Evolutionary conservation across 1,284 basidiomycete species (phyloP), one percentile per base, ranked within the genome.

Genomic region (Leccinum angustisporum): DNA sequence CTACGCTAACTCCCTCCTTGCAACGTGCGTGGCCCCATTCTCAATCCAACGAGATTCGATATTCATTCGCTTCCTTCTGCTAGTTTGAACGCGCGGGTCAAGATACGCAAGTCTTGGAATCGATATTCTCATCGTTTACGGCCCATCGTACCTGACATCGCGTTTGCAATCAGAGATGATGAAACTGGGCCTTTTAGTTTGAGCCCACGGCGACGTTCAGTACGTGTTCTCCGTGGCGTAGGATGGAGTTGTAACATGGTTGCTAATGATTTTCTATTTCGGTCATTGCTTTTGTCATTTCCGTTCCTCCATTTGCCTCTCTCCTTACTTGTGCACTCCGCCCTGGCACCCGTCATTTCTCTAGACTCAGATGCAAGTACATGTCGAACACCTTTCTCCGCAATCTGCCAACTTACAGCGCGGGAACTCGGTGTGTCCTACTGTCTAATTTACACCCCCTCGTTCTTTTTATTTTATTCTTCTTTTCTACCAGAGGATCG

Each of bases 1-100:
- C 9, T 68, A 71, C 4, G 70, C 69, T 46, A 73, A 72, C 30
- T 71, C 65, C 21, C 57, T 71, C n/a, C 62, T 71, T 36, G 68
- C 72, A 16, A 73, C 62, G 72, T 71, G 53, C 4, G 70, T 62
- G 9, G n/a, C 53, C 27, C 50, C 16, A 8, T 30, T 16, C 5
- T 30, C 27, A 9, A 52, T 16, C 18, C 16, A 52, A n/a, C 27
- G 50, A 52, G 50, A 52, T 52, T 30, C 14, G 5, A 52, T 10
- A 3, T 30, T 52, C 50, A 30, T 30, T n/a, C 14, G 3, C 21
- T 48, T 52, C 27, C 10, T n/a, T 30, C 9, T 52, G 27, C 14
- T 16, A 72, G 70, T 38, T 61, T 70, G 31, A 69, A 69, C n/a
- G 48, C 67, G 2, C 71, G 70, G n/a, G 36, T 27, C 18, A 61